Conservation (phyloP, 441 rosid genomes). For the Mallotus japonicus region DNA sequence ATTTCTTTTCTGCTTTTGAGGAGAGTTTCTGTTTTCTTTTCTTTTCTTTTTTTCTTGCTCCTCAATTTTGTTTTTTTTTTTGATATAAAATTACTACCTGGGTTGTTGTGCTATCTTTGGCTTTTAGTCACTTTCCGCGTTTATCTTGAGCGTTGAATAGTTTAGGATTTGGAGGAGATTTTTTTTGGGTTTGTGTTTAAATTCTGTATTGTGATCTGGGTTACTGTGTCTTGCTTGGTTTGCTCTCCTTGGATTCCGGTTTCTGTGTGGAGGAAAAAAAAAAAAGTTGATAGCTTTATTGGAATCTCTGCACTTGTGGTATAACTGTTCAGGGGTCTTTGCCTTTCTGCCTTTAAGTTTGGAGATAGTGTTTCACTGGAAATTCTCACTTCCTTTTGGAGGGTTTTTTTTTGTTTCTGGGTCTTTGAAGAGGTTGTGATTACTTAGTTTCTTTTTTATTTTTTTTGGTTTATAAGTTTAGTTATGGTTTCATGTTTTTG, state of each 20-base stretch:
- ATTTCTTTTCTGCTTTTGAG: conserved; percentile 20
- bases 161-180: background rate
- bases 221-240: conserved; percentile 22
- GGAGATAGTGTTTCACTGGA: conserved; percentile 4
- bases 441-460: background rate
- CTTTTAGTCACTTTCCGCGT: conserved; percentile 7
- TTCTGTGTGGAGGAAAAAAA: conserved; percentile 16
- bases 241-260: conserved; percentile 40
- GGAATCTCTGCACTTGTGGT: conserved; percentile 31
- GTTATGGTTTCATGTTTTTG: conserved; percentile 4
- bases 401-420: conserved; percentile 16
- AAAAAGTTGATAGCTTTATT: conserved; percentile 45
- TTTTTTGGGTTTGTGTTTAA: conserved; percentile 10
- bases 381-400: background rate
- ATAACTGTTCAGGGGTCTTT: conserved; percentile 29
- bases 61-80: background rate
- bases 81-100: background rate
- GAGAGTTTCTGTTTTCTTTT: conserved; percentile 19
- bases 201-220: conserved; percentile 25
- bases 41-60: background rate
- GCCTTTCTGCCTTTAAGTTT: conserved; percentile 23
- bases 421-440: background rate
- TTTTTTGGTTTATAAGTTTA: background rate
- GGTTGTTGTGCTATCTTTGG: conserved; percentile 10
- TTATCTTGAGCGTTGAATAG: background rate